Conservation (phyloP, 495 filamentous ascomycete species). For the Penicillium bovifimosum region DNA sequence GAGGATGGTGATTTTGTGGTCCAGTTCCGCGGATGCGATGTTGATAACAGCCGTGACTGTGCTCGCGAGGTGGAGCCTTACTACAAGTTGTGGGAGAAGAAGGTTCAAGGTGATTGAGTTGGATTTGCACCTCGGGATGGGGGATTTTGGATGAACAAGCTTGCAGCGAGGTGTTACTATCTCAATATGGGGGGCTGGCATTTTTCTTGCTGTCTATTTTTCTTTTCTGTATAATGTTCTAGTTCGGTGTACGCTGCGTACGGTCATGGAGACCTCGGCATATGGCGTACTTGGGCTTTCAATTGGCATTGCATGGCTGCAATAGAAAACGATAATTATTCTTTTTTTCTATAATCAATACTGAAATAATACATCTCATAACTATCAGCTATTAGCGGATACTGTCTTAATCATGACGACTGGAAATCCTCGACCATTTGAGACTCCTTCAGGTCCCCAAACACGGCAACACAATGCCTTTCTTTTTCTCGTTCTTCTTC, state of each 20-base stretch:
- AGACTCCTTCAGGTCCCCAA: background rate
- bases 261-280: constrained; percentile 5
- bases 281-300: constrained; percentile 14
- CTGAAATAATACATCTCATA: constrained; percentile 13
- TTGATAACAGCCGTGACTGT: constrained; percentile 51
- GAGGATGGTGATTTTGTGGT: constrained; percentile 85
- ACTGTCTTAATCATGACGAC: background rate
- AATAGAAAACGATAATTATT: constrained; percentile 17
- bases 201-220: background rate
- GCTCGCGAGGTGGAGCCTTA: constrained; percentile 60
- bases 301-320: constrained; percentile 7
- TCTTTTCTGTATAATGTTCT: constrained; percentile 3
- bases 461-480: background rate
- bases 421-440: background rate
- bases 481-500: background rate
- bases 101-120: constrained; percentile 18
- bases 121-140: background rate
- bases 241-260: background rate
- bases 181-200: constrained; percentile 1
- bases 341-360: constrained; percentile 13
- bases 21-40: constrained; percentile 67
- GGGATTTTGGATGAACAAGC: background rate
- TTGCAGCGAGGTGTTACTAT: background rate
- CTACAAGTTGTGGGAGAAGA: constrained; percentile 43
- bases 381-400: constrained; percentile 1